phyloP scores from a whole-genome alignment of 345 rosid species.

The Anastatica hierochuntica region DNA sequence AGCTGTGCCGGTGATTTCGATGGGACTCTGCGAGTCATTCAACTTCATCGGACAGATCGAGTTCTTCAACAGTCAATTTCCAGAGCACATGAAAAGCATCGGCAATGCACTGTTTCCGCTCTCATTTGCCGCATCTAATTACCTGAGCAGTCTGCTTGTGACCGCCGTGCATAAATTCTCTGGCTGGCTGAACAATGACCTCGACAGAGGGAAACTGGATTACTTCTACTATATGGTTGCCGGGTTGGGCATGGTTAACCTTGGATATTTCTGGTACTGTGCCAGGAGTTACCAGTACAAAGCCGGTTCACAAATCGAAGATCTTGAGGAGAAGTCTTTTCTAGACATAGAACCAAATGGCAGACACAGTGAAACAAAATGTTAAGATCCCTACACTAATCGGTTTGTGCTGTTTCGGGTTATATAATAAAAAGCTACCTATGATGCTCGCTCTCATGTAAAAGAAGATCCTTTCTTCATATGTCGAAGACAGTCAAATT shows the following conservation, averaged over 20 bases:
- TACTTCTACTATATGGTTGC: slow-evolving; percentile 48
- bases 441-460: background rate
- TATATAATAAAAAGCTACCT: background rate
- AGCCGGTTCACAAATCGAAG: slow-evolving; percentile 9
- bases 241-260: slow-evolving; percentile 37
- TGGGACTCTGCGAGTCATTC: slow-evolving; percentile 50
- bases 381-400: background rate
- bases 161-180: slow-evolving; percentile 31
- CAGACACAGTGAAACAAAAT: background rate
- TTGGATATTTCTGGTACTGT: slow-evolving; percentile 35
- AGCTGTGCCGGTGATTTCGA: slow-evolving; percentile 37
- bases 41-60: slow-evolving; percentile 46
- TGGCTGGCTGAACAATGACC: slow-evolving; percentile 46
- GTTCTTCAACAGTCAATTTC: slow-evolving; percentile 52
- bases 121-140: slow-evolving; percentile 30
- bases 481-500: background rate
- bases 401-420: background rate
- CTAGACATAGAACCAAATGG: slow-evolving; percentile 11
- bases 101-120: slow-evolving; percentile 38
- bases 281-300: slow-evolving; percentile 40
- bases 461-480: background rate
- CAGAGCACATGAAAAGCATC: slow-evolving; percentile 56
- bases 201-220: slow-evolving; percentile 45
- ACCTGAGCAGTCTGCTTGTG: slow-evolving; percentile 31
- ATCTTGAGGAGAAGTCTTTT: background rate